Conservation (phyloP, 129 eudicot genomes). For the sunflower (Helianthus annuus) region HanXRQr2.0-SUNRISE NC_035443.2:132049717-132050216, state of each 20-base stretch:
- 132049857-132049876: constrained; percentile 6
- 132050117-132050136: background rate
- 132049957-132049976: background rate
- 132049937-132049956: background rate
- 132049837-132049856: background rate
- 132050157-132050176: background rate
- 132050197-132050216: background rate
- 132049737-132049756: constrained; percentile 62
- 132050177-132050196: too few species aligned
- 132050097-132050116: background rate
- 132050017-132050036: too few species aligned
- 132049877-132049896: constrained; percentile 12
- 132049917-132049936: background rate
- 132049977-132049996: background rate
- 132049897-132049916: background rate
- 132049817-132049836: background rate
- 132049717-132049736: constrained; percentile 99
- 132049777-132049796: background rate
- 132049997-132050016: background rate
- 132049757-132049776: background rate
- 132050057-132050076: background rate
- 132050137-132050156: background rate
- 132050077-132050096: too few species aligned
- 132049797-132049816: background rate
- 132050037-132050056: background rate